phyloP scores from a whole-genome alignment of 495 filamentous ascomycete genomes.

The Aspergillus affinis region DNA sequence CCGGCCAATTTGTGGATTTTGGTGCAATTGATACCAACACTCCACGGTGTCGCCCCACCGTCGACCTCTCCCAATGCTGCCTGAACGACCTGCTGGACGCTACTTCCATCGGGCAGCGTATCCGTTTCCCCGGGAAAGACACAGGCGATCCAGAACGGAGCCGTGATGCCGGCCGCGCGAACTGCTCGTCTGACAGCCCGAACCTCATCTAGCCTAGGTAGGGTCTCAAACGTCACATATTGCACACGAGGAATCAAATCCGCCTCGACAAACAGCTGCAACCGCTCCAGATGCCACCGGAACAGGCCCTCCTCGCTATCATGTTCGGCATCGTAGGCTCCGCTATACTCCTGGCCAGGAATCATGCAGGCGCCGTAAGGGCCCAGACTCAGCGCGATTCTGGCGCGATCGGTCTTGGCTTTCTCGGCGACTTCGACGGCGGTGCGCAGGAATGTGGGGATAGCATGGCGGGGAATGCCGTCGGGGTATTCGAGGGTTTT shows the following conservation, averaged over 20 bases:
- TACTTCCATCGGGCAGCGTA: conserved; percentile 39
- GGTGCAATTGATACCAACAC: conserved; percentile 68
- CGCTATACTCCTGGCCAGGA: conserved; percentile 64
- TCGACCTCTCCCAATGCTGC: conserved; percentile 24
- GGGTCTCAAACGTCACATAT: conserved; percentile 65
- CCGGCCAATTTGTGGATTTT: conserved; percentile 51
- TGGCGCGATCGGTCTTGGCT: conserved; percentile 19
- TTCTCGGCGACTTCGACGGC: conserved; percentile 35
- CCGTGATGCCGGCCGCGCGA: conserved; percentile 2
- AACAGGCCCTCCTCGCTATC: conserved; percentile 39
- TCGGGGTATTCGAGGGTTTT: conserved; percentile 23
- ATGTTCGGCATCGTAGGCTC: conserved; percentile 52
- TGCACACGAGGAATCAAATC: conserved; percentile 33
- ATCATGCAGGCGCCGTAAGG: conserved; percentile 66
- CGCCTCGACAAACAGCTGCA: conserved; percentile 46
- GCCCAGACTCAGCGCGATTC: conserved; percentile 55
- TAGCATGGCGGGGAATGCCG: conserved; percentile 25
- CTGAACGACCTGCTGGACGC: conserved; percentile 27
- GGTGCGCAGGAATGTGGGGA: conserved; percentile 24
- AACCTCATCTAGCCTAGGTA: conserved; percentile 59
- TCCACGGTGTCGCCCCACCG: conserved; percentile 46
- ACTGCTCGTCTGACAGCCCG: conserved; percentile 43
- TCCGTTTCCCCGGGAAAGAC: conserved; percentile 58
- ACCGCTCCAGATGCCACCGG: conserved; percentile 55
- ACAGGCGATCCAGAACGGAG: conserved; percentile 59